phyloP scores from a whole-genome alignment of 2,329 filamentous ascomycete species.

The Fusarium illudens region DNA sequence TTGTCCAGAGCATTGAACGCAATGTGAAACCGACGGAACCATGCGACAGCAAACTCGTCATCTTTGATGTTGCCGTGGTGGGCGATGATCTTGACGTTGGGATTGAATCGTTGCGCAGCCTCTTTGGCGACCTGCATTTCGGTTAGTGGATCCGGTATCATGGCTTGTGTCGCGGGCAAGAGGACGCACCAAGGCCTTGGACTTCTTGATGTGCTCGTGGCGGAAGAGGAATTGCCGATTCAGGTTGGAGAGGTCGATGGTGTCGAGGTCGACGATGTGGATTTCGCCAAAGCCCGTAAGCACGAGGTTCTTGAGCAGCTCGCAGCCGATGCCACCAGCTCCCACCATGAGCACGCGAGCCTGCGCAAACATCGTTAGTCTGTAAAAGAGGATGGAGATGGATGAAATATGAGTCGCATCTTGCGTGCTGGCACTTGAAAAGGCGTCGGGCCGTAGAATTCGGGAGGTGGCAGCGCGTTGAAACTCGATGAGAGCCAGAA shows the following conservation, averaged over 20 bases:
- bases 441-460: neutral
- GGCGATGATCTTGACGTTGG: constrained; percentile 83
- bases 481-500: neutral
- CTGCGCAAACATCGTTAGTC: constrained; percentile 55
- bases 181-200: constrained; percentile 82
- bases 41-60: constrained; percentile 81
- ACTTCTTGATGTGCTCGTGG: constrained; percentile 96
- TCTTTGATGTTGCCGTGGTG: constrained; percentile 98
- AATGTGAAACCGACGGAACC: constrained; percentile 83
- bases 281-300: constrained; percentile 92
- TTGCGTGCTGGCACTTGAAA: neutral
- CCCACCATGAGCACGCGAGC: constrained; percentile 92
- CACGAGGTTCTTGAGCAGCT: constrained; percentile 95
- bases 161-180: constrained; percentile 3
- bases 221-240: constrained; percentile 98
- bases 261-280: constrained; percentile 95
- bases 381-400: neutral
- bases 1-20: constrained; percentile 99
- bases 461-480: constrained; percentile 5
- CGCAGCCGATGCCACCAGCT: constrained; percentile 96
- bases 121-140: constrained; percentile 82
- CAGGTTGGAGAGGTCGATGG: constrained; percentile 96
- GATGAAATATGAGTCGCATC: constrained; percentile 2
- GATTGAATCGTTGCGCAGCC: constrained; percentile 89
- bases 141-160: constrained; percentile 31